Conservation (phyloP, 805 yeast species). For the Ogataea glucozyma region DNA sequence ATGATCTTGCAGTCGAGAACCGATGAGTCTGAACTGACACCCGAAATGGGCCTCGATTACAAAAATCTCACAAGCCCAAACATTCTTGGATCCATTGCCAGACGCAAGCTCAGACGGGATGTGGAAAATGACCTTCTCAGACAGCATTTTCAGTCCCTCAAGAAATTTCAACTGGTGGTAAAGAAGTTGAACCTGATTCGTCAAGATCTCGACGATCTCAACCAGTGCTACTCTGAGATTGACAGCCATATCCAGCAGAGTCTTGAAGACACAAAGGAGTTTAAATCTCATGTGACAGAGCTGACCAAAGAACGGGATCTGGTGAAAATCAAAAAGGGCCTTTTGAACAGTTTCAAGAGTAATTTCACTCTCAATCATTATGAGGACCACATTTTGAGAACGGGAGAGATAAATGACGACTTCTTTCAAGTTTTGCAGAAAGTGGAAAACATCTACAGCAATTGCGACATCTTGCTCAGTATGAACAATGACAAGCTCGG, state of each 20-base stretch:
- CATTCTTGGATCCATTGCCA: constrained; percentile 56
- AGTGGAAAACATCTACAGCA: constrained; percentile 62
- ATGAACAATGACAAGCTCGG: constrained; percentile 70
- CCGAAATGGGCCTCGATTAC: constrained; percentile 21
- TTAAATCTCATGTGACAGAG: constrained; percentile 21
- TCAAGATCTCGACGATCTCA: constrained; percentile 32
- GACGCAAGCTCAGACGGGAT: constrained; percentile 60
- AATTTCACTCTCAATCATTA: constrained; percentile 69
- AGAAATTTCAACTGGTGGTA: constrained; percentile 45
- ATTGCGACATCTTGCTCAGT: constrained; percentile 70
- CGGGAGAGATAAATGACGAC: constrained; percentile 43
- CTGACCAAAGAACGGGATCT: constrained; percentile 36
- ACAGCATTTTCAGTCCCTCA: constrained; percentile 52
- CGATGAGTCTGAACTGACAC: constrained; percentile 24
- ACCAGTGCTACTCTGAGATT: constrained; percentile 26
- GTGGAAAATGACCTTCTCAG: constrained; percentile 61
- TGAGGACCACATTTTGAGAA: constrained; percentile 62
- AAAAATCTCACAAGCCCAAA: constrained; percentile 46
- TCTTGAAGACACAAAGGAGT: constrained; percentile 24
- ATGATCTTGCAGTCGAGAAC: constrained; percentile 30
- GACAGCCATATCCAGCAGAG: constrained; percentile 27
- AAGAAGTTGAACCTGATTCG: constrained; percentile 38
- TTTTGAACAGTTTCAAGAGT: constrained; percentile 54
- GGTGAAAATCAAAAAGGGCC: constrained; percentile 49
- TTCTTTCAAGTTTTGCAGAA: constrained; percentile 63